These are phyloP conservation scores for Verticillium tricorpus DNA, from an alignment of 2,329 filamentous ascomycete genomes.

Conservation along the genomic window DNA sequence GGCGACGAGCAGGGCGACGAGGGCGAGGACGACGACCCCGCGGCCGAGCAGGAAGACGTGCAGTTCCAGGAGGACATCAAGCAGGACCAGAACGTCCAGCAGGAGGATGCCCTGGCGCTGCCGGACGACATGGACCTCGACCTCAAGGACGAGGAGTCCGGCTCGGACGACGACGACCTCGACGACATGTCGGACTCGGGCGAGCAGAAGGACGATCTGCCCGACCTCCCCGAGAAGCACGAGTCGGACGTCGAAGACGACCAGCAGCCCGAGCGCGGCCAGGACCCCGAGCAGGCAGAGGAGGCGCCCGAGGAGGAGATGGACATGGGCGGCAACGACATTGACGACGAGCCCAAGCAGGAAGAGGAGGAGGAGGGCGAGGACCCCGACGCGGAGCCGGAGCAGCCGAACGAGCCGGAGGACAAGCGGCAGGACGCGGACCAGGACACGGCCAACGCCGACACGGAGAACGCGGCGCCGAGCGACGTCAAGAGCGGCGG, in stretches of 20 bases:
- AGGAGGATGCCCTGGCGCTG: constrained; percentile 76
- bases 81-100: constrained; percentile 71
- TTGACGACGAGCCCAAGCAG: constrained; percentile 37
- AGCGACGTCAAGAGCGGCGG: constrained; percentile 62
- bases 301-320: constrained; percentile 21
- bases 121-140: constrained; percentile 87
- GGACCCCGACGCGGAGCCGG: constrained; percentile 30
- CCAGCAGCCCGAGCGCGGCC: constrained; percentile 22
- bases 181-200: constrained; percentile 50
- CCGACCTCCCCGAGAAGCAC: constrained; percentile 26
- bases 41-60: constrained; percentile 53
- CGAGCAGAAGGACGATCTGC: constrained; percentile 34
- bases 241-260: constrained; percentile 29
- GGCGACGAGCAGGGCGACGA: constrained; percentile 41
- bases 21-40: constrained; percentile 54
- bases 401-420: constrained; percentile 24
- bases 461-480: constrained; percentile 58
- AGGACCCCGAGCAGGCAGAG: constrained; percentile 24
- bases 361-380: constrained; percentile 53
- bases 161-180: constrained; percentile 49
- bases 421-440: constrained; percentile 20
- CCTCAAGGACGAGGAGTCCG: constrained; percentile 63
- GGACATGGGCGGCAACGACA: constrained; percentile 33
- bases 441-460: constrained; percentile 43
- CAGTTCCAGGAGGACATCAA: constrained; percentile 52